phyloP scores from a whole-genome alignment of 805 yeast genomes.

The Lachancea nothofagi region DNA sequence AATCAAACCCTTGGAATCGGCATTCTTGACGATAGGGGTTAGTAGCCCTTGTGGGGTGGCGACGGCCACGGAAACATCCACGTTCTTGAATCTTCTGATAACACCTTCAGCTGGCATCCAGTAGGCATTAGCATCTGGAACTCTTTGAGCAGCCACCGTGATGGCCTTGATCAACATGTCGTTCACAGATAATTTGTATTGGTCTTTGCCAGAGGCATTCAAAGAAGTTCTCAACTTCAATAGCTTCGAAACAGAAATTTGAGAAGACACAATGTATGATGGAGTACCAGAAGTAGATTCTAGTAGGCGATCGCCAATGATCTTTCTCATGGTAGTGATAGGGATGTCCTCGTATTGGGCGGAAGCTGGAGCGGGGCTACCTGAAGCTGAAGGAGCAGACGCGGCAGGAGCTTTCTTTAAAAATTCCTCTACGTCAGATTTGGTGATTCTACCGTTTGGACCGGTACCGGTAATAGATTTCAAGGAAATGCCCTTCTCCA shows the following conservation, averaged over 20 bases:
- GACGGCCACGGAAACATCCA: constrained; percentile 97
- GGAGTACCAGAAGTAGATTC: constrained; percentile 86
- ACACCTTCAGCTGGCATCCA: constrained; percentile 88
- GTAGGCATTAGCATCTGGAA: constrained; percentile 90
- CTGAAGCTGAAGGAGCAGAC: constrained; percentile 41
- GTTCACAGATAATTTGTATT: constrained; percentile 87
- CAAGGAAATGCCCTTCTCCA: constrained; percentile 84
- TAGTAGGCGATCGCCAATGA: constrained; percentile 82
- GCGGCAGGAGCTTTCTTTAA: constrained; percentile 36
- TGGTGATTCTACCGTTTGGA: constrained; percentile 90
- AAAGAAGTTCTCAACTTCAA: constrained; percentile 87
- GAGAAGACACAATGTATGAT: constrained; percentile 85
- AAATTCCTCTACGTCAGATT: constrained; percentile 79
- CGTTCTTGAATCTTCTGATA: constrained; percentile 85
- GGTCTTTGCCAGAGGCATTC: constrained; percentile 77
- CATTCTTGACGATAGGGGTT: constrained; percentile 91
- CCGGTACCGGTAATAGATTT: constrained; percentile 87
- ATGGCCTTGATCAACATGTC: constrained; percentile 93
- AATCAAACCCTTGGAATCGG: constrained; percentile 80
- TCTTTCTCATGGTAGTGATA: constrained; percentile 85
- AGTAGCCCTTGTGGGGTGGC: constrained; percentile 96
- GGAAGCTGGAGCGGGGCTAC: constrained; percentile 44
- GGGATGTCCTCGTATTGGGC: constrained; percentile 76
- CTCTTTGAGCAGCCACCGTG: constrained; percentile 82
- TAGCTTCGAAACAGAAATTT: constrained; percentile 80